Conservation (phyloP, 2,329 filamentous ascomycete species). For the Ciborinia camelliae region DNA sequence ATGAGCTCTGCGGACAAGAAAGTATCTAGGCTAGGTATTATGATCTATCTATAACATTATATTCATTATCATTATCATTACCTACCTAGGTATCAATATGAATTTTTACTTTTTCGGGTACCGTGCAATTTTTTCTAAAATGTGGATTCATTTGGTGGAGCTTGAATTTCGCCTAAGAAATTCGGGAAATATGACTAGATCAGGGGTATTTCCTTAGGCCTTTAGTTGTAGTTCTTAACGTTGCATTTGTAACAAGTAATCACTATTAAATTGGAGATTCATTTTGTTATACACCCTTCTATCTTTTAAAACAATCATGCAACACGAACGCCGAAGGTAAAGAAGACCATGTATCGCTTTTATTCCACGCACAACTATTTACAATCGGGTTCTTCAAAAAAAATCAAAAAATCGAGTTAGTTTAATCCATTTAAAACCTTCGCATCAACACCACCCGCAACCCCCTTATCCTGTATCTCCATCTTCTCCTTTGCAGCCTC, state of each 20-base stretch:
- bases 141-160: no score
- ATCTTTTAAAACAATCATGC: background rate
- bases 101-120: no score
- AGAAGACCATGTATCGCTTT: background rate
- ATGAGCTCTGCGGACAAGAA: no score
- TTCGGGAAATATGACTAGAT: no score
- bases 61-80: no score
- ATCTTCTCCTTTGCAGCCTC: slow-evolving; percentile 23
- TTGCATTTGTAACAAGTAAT: background rate
- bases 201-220: no score
- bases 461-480: slow-evolving; percentile 21
- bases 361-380: slow-evolving; percentile 8
- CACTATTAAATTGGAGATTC: background rate
- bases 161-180: no score
- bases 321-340: background rate
- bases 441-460: slow-evolving; percentile 12
- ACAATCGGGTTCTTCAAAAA: background rate
- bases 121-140: no score
- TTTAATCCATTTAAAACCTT: background rate
- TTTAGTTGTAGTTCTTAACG: no score
- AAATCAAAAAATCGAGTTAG: background rate
- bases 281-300: background rate
- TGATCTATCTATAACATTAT: no score
- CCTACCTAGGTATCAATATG: no score
- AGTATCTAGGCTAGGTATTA: no score